phyloP scores from a whole-genome alignment of 805 yeast genomes.

The Barnettozyma sucrosica region DNA sequence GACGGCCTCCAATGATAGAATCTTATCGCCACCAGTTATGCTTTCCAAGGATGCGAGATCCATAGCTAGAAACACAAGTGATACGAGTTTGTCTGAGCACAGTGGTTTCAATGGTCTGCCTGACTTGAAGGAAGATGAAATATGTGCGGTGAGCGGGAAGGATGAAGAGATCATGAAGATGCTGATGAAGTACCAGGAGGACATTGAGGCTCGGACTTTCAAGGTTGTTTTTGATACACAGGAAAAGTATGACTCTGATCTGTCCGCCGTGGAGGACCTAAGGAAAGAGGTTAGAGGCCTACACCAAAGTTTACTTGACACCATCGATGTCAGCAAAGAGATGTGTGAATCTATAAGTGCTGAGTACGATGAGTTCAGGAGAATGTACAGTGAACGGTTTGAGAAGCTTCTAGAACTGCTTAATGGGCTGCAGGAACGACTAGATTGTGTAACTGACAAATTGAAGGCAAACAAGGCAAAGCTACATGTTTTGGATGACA shows the following conservation, averaged over 20 bases:
- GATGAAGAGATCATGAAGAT: neutral
- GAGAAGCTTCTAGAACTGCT: neutral
- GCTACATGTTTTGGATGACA: neutral
- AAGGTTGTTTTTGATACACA: conserved; percentile 1
- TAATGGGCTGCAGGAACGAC: neutral
- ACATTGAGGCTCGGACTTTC: neutral
- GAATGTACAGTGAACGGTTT: neutral
- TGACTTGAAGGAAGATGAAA: neutral
- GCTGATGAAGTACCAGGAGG: neutral
- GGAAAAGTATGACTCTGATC: conserved; percentile 1
- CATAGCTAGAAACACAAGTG: neutral
- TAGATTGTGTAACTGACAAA: neutral
- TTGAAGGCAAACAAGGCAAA: neutral
- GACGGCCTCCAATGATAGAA: neutral
- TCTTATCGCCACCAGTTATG: neutral
- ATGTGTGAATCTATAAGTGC: neutral
- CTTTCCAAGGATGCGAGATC: neutral
- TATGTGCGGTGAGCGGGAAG: neutral
- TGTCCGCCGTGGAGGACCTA: neutral
- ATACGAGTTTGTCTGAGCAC: neutral
- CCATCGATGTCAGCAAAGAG: neutral
- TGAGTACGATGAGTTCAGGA: neutral
- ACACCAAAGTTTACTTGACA: neutral
- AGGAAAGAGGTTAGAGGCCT: neutral
- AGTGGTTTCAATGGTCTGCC: neutral